Base-by-base conservation (phyloP, 2,329 filamentous ascomycete species). In the Colletotrichum brevisporum region DNA sequence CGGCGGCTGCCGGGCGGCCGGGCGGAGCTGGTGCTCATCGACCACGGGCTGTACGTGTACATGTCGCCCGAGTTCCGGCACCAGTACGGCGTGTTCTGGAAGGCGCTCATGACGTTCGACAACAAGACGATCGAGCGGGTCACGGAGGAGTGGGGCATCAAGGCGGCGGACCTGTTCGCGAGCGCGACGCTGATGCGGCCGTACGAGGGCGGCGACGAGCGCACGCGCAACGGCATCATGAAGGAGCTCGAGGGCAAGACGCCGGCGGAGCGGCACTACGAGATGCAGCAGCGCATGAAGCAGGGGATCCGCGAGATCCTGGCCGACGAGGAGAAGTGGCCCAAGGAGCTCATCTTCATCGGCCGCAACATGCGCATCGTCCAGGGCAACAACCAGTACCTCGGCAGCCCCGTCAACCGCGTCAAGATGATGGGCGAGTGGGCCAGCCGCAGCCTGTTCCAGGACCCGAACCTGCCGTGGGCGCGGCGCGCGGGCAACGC, bases 21-120 rank as follows among this genome's bases (percentile, higher is more conserved):
- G 51, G 88, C 95, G 1, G 94, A 99, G 82, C 87, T 99, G 36
- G 95, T 98, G 1, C 90, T 99, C 43, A 97, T 99, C 77, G 96
- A 99, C 80, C 96, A 99, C 80, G 96, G 96, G 0, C 89, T 99
- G 6, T 99, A 99, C 82, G 94, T 98, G 64, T 92, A 93, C 79
- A 96, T 98, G 93, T 86, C 89, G 26, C 91, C 92, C 1, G 84
- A 89, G 69, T 97, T 98, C 83, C 89, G 94, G 12, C 91, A 92
- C 76, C 90, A 98, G 78, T 98, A 98, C 79, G 90, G 91, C 18
- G 84, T 89, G 4, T 96, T 99, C 83, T 99, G 96, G 96, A 97
- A 97, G 80, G 91, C 92, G 0, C 88, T 99, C 12, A 90, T 98
- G 84, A 94, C 94, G 0, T 96, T 98, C 73, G 96, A 99, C 84